A percentile compares a stretch with the other conserved stretches of the same genome.
Evolutionary conservation across 1,139 yeast genomes (phyloP).

Genomic region (Blastobotrys elegans): DNA sequence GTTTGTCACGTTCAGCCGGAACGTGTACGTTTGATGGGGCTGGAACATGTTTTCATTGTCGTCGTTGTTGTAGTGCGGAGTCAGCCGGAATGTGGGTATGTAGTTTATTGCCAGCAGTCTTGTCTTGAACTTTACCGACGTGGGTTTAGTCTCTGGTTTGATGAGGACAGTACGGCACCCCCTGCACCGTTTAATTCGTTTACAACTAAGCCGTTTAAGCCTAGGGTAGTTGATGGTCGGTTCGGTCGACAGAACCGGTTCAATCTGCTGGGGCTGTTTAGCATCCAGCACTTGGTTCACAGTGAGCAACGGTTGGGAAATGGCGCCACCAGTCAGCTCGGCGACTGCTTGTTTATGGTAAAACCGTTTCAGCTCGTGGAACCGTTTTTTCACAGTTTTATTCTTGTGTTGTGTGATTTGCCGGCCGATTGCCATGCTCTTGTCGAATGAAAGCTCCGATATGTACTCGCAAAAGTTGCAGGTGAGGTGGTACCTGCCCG

Average conservation of each 20-base stretch:
- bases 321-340: conserved; percentile 9
- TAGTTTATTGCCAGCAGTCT: conserved; percentile 27
- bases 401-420: conserved; percentile 14
- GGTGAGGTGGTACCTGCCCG: conserved; percentile 14
- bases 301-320: neutral
- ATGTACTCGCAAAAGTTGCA: conserved; percentile 27
- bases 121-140: conserved; percentile 23
- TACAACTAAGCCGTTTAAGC: conserved; percentile 22
- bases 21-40: conserved; percentile 11
- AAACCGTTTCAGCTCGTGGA: conserved; percentile 10
- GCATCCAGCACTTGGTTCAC: conserved; percentile 11
- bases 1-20: conserved; percentile 27
- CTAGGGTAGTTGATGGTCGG: neutral
- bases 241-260: neutral
- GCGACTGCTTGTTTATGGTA: conserved; percentile 12
- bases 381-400: conserved; percentile 8
- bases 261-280: conserved; percentile 4
- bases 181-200: conserved; percentile 27
- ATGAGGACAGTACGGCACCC: conserved; percentile 29
- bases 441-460: conserved; percentile 12
- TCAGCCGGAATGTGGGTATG: conserved; percentile 23
- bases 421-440: conserved; percentile 16
- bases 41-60: conserved; percentile 14
- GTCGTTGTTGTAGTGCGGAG: conserved; percentile 14
- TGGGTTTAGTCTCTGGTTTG: conserved; percentile 30